Base-by-base conservation (phyloP, 768 basidiomycete genomes). In the Obba rivulosa region DNA sequence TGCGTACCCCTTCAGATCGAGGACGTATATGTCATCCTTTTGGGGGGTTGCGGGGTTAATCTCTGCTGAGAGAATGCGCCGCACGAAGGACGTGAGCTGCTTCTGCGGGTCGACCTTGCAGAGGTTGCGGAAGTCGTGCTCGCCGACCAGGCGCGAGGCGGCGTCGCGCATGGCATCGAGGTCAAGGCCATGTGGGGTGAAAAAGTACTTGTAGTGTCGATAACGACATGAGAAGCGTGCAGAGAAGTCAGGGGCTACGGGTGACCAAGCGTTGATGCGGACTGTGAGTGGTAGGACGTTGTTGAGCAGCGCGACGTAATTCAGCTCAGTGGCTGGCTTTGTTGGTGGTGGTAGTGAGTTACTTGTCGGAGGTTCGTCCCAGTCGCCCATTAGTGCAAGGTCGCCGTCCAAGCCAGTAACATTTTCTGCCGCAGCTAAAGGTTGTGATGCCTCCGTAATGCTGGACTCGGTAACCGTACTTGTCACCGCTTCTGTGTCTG, bases 161-260 rank as follows among this genome's bases (percentile, higher is more conserved):
- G 81, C 94, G 28, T 78, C 73, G 51, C 76, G 78, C 93, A 98
- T 97, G 40, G 71, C 74, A 2, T 69, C 59, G 23, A 94, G 62
- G 66, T 94, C 80, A 46, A 97, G 80, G 24, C 67, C 67, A 25
- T 73, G 67, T 0, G 80, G 66, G 28, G 81, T 77, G 73, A 99
- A 98, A 66, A 97, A 95, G 69, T 98, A 99, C 62, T 95, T 97
- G 81, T 99, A 98, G 64, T 99, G 95, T 34, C 96, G 76, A 58
- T 79, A 83, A 45, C 68, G 73, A 69, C 95, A 97, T 11, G 83
- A 85, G 68, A 87, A 93, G 3, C 96, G 84, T 8, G 94, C 86
- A 18, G 93, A 92, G 66, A 98, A 98, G 28, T 64, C 62, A 8
- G 76, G 65, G 2, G 79, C 65, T 23, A 98, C 85, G 17, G 94